Evolutionary conservation across 805 yeast species (phyloP), one percentile per base, ranked within the genome.

Genomic region (Wickerhamomyces mucosus): DNA sequence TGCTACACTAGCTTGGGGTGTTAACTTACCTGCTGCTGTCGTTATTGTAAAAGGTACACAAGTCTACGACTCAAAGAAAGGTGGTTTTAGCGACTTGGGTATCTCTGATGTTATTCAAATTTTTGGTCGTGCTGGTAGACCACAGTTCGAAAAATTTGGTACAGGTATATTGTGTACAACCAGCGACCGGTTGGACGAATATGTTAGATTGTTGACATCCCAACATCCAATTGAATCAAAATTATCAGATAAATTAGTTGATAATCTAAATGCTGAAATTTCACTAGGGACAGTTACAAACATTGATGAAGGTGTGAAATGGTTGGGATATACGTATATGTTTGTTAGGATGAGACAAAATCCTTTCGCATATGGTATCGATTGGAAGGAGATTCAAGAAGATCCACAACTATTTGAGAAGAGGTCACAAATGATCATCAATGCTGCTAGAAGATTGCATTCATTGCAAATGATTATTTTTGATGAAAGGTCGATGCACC

Each of bases 1-100:
- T 3, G 95, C 98, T 0, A 92, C 99, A 0, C 69, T 92, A 36
- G 99, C 99, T 0, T 92, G 99, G 99, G 99, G 99, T 70, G 97
- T 92, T 14, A 92, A 92, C 51, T 63, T 92, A 37, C 98, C 99
- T 2, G 98, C 98, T 6, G 96, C 96, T 2, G 95, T 86, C 25
- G 99, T 92, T 15, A 83, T 92, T 40, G 76, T 92, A 20, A 92
- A 92, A 48, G 99, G 99, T 0, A 92, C 99, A 0, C 95, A 89
- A 50, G 86, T 92, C 0, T 92, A 92, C 51, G 94, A 92, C 51
- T 69, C 97, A 0, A 84, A 88, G 51, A 80, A 79, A 32, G 98
- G 98, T 67, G 98, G 98, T 0, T 84, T 77, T 49, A 73, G 79
- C 3, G 98, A 92, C 51, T 62, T 94, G 24, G 97, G 97, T 2